Conservation (phyloP, 176 grass and related monocot genomes). For the Oryza officinalis region DNA sequence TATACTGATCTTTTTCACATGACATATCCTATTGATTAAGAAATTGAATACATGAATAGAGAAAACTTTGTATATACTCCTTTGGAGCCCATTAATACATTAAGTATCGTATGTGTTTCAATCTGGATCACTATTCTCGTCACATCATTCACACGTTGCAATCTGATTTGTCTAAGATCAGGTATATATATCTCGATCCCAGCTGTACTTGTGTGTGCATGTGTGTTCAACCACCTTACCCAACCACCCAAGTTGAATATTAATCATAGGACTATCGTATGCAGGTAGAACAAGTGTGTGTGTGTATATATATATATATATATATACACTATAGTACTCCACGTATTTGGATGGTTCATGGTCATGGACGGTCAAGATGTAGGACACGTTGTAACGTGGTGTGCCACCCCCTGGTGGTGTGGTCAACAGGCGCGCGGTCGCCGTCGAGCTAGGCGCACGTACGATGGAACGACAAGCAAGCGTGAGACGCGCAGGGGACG, state of each 20-base stretch:
- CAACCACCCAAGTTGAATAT: neutral
- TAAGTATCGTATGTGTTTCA: neutral
- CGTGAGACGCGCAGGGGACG: too few species aligned
- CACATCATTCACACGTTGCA: neutral
- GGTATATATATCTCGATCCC: neutral
- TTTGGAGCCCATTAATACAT: neutral
- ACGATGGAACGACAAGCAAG: neutral
- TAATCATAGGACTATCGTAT: too few species aligned
- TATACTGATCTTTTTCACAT: neutral
- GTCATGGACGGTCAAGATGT: neutral
- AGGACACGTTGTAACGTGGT: neutral
- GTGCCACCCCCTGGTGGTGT: too few species aligned
- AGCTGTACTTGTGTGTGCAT: neutral
- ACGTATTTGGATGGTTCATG: too few species aligned
- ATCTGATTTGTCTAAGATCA: neutral
- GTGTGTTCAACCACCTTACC: too few species aligned
- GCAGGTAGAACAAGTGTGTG: too few species aligned
- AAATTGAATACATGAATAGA: neutral
- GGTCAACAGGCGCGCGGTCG: neutral
- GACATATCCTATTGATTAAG: neutral
- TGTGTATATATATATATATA: too few species aligned
- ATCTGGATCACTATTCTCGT: too few species aligned
- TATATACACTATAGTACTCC: too few species aligned
- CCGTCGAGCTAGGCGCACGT: neutral
- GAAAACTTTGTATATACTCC: neutral